Conservation (phyloP, 2,329 filamentous ascomycete species). For the Epichloe bromicola region DNA sequence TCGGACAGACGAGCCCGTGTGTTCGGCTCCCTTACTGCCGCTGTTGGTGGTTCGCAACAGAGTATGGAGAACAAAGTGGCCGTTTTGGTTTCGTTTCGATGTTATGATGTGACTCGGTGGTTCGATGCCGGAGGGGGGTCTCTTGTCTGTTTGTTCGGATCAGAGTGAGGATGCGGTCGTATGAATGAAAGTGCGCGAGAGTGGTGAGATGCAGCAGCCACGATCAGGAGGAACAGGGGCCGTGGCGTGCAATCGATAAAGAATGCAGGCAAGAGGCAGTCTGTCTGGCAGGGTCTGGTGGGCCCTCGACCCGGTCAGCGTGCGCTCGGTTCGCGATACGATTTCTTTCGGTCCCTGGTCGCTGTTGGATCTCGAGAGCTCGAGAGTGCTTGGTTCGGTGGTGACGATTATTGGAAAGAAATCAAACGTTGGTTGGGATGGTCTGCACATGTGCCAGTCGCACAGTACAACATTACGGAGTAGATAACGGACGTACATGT, state of each 20-base stretch:
- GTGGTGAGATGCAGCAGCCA: conserved; percentile 1
- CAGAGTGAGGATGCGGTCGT: neutral
- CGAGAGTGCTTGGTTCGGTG: neutral
- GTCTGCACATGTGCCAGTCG: neutral
- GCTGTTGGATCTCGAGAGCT: neutral
- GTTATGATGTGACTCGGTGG: neutral
- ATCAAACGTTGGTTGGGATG: neutral
- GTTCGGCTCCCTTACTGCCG: neutral
- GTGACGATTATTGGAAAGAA: neutral
- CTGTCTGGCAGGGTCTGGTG: too few species aligned
- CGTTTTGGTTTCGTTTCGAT: neutral
- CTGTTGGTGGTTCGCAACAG: neutral
- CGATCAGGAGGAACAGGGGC: neutral
- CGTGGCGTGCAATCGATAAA: neutral
- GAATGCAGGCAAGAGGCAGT: neutral
- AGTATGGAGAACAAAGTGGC: too few species aligned
- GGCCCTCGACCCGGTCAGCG: too few species aligned
- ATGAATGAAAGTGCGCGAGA: neutral
- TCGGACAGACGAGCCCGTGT: neutral
- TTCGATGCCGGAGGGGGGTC: neutral
- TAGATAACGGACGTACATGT: neutral
- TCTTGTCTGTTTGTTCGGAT: too few species aligned
- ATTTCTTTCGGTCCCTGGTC: neutral
- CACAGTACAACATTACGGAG: too few species aligned
- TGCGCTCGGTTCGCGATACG: neutral